Conservation (phyloP, 495 filamentous ascomycete genomes). For the Xylaria curta region DNA sequence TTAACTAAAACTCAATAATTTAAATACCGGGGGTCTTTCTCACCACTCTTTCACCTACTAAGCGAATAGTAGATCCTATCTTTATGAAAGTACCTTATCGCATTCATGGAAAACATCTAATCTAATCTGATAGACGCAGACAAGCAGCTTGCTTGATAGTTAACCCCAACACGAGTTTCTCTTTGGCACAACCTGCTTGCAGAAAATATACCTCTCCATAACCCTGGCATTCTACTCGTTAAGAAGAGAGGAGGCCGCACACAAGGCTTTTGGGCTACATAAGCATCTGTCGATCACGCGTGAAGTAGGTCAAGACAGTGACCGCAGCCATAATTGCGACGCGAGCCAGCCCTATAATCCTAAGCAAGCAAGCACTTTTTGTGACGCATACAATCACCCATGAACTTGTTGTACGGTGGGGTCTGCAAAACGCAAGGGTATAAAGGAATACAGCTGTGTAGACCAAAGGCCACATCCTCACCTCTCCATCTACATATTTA, state of each 20-base stretch:
- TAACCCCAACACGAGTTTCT: not conserved
- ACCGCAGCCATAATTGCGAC: constrained; percentile 22
- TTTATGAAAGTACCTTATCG: too few species aligned
- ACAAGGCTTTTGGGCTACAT: constrained; percentile 16
- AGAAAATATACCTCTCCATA: too few species aligned
- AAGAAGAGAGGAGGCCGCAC: constrained; percentile 20
- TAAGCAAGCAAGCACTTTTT: not conserved
- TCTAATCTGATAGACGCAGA: constrained; percentile 11
- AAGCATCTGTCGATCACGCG: constrained; percentile 24
- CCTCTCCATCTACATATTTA: too few species aligned
- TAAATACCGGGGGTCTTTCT: too few species aligned
- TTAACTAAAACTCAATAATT: too few species aligned
- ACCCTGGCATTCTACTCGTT: too few species aligned
- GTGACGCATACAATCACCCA: constrained; percentile 6
- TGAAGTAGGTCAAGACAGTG: constrained; percentile 16
- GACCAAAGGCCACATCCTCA: too few species aligned
- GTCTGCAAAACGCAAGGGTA: too few species aligned
- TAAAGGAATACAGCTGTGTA: too few species aligned
- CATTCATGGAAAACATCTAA: constrained; percentile 1
- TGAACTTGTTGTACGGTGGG: too few species aligned
- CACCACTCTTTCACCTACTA: too few species aligned
- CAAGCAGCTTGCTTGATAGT: not conserved
- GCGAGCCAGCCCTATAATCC: constrained; percentile 27
- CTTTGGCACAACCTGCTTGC: constrained; percentile 6
- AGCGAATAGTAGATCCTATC: too few species aligned